phyloP scores from a whole-genome alignment of 306 rosid species.

The Dalbergia oliveri region DNA sequence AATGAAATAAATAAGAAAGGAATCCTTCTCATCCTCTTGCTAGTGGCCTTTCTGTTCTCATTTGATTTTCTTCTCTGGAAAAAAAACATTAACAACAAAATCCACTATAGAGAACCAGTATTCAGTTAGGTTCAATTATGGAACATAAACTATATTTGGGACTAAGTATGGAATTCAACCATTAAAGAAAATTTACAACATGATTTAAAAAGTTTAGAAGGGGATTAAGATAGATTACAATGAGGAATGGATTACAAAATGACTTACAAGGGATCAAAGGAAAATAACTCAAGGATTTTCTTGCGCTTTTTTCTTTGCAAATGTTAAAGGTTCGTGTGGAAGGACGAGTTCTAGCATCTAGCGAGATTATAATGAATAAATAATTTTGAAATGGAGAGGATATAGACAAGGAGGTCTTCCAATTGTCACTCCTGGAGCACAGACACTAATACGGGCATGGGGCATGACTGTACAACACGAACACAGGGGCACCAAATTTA shows the following conservation, averaged over 20 bases:
- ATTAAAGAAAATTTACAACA: neutral
- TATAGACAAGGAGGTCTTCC: neutral
- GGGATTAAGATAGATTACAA: neutral
- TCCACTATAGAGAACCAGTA: neutral
- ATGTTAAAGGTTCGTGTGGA: neutral
- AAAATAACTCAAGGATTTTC: constrained; percentile 16
- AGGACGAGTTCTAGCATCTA: neutral
- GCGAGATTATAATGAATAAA: neutral
- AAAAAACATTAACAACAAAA: neutral
- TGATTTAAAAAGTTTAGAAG: no score
- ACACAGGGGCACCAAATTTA: no score
- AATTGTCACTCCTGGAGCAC: no score
- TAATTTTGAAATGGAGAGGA: constrained; percentile 2
- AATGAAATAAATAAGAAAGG: no score
- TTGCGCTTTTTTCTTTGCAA: neutral
- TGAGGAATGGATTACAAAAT: neutral
- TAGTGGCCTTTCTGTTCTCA: no score
- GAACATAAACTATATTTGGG: neutral
- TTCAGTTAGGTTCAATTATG: neutral
- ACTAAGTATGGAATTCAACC: neutral
- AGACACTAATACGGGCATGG: no score
- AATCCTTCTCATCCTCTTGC: no score
- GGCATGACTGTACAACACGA: no score
- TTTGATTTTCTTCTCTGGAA: no score
- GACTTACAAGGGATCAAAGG: neutral